These are phyloP conservation scores for Lactifluus hygrophoroides DNA, from an alignment of 768 basidiomycete species.

Conservation along the genomic window DNA sequence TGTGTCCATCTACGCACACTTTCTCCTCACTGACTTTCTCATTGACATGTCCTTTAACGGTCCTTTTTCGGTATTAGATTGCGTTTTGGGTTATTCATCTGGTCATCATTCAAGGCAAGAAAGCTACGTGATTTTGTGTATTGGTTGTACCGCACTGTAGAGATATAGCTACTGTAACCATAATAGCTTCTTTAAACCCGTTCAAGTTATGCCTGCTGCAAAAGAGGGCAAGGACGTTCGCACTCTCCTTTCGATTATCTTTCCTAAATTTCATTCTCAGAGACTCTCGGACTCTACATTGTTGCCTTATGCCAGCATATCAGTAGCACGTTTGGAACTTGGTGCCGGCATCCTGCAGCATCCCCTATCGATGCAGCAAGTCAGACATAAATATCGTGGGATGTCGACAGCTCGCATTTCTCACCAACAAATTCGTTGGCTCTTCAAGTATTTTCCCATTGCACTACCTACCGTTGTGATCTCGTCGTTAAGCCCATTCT, in stretches of 20 bases:
- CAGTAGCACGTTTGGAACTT: neutral
- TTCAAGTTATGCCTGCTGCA: too few species aligned
- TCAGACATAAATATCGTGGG: neutral
- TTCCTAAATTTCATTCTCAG: too few species aligned
- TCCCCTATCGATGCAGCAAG: neutral
- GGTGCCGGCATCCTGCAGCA: neutral
- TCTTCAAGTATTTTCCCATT: slow-evolving; percentile 8
- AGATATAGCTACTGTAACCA: too few species aligned
- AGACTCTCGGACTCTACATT: neutral
- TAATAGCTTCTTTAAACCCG: too few species aligned
- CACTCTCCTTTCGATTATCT: too few species aligned
- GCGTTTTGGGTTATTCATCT: too few species aligned
- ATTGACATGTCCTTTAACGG: neutral
- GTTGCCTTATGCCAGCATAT: slow-evolving; percentile 4
- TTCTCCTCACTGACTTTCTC: neutral
- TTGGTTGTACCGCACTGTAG: too few species aligned
- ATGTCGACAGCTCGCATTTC: neutral
- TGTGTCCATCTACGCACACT: neutral
- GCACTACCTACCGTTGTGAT: neutral
- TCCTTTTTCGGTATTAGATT: too few species aligned
- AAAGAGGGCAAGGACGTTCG: too few species aligned
- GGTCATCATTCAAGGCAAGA: too few species aligned
- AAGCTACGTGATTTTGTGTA: too few species aligned
- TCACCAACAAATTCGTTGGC: slow-evolving; percentile 2
- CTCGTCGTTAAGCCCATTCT: neutral